Conservation (phyloP, 345 rosid genomes). For the Salix brachista region DNA sequence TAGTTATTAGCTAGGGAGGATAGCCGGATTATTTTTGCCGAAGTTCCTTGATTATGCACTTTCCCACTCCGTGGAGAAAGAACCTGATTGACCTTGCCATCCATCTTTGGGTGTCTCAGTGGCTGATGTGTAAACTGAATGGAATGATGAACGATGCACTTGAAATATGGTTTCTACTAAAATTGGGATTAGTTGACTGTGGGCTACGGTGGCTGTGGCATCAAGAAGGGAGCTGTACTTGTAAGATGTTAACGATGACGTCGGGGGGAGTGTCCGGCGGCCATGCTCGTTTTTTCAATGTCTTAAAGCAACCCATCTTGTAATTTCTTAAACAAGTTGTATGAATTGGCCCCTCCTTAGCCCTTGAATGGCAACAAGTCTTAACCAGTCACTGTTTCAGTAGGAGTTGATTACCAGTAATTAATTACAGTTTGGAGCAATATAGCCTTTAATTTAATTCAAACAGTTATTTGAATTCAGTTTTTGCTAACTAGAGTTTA, state of each 20-base stretch:
- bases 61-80: neutral
- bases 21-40: neutral
- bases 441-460: neutral
- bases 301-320: too few relatives aligned
- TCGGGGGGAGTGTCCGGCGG: too few relatives aligned
- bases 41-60: neutral
- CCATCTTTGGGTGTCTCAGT: neutral
- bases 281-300: too few relatives aligned
- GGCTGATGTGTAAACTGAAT: too few relatives aligned
- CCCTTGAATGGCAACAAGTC: neutral
- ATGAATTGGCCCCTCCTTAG: too few relatives aligned
- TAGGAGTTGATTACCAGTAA: neutral
- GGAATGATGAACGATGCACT: neutral
- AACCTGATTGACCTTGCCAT: neutral
- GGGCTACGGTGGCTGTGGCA: neutral
- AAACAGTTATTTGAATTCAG: neutral
- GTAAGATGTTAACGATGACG: too few relatives aligned
- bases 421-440: neutral
- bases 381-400: neutral
- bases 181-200: neutral
- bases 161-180: neutral
- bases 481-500: neutral
- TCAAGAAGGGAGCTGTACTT: too few relatives aligned
- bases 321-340: too few relatives aligned
- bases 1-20: conserved; percentile 6